phyloP scores from a whole-genome alignment of 805 yeast species.

The Saccharomycodes ludwigii region DNA sequence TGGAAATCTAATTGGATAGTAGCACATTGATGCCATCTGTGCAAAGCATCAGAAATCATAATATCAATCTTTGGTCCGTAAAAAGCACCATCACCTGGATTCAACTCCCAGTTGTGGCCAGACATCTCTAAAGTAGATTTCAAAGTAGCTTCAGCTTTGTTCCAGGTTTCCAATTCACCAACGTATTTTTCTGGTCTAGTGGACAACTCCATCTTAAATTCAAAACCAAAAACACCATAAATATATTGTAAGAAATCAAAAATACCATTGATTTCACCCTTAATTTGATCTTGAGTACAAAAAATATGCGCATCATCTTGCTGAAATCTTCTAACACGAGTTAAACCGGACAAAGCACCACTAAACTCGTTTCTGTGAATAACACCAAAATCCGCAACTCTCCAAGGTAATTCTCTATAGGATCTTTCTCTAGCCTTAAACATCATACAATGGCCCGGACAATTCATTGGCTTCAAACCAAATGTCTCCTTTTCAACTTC shows the following conservation, averaged over 20 bases:
- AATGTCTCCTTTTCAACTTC: slow-evolving; percentile 93
- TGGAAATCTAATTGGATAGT: slow-evolving; percentile 98
- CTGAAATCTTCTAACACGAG: slow-evolving; percentile 97
- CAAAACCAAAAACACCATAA: slow-evolving; percentile 88
- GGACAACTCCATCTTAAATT: slow-evolving; percentile 91
- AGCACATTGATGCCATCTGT: slow-evolving; percentile 98
- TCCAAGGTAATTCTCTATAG: slow-evolving; percentile 94
- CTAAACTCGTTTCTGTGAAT: slow-evolving; percentile 93
- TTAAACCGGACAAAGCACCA: slow-evolving; percentile 89
- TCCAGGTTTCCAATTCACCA: slow-evolving; percentile 92
- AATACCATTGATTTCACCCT: slow-evolving; percentile 66
- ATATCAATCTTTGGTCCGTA: slow-evolving; percentile 95
- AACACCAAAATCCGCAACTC: slow-evolving; percentile 97
- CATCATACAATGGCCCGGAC: slow-evolving; percentile 88
- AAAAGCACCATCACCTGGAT: slow-evolving; percentile 96
- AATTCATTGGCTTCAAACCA: slow-evolving; percentile 91
- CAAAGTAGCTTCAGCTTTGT: slow-evolving; percentile 76
- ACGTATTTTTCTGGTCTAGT: slow-evolving; percentile 95
- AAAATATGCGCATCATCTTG: slow-evolving; percentile 98
- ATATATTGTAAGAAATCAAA: slow-evolving; percentile 77
- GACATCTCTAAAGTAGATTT: slow-evolving; percentile 72
- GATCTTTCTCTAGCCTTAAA: slow-evolving; percentile 90
- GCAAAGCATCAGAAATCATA: slow-evolving; percentile 85
- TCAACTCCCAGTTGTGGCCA: slow-evolving; percentile 88
- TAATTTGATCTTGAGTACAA: slow-evolving; percentile 89